These are phyloP conservation scores for Backusella tarrabulga DNA, from an alignment of 192 early-diverging fungal species.

Conservation along the genomic window DNA sequence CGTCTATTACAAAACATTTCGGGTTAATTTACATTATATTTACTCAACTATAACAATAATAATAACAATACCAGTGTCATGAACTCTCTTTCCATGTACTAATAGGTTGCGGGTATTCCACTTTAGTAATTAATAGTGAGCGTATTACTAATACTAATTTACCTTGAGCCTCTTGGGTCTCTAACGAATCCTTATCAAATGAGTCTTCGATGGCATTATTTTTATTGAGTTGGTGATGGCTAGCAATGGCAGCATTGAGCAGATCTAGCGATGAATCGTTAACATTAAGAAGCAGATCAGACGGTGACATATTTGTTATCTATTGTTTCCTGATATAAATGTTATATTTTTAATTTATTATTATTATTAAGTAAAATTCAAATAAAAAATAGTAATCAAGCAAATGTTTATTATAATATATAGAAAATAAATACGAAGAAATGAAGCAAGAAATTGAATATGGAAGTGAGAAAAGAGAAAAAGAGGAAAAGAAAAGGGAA, in stretches of 20 bases:
- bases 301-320: neutral
- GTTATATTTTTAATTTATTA: neutral
- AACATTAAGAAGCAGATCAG: neutral
- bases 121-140: neutral
- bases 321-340: neutral
- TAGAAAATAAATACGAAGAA: neutral
- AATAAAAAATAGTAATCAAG: neutral
- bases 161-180: neutral
- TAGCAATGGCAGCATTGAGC: conserved; percentile 12
- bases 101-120: neutral
- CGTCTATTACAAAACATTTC: neutral
- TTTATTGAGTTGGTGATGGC: neutral
- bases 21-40: neutral
- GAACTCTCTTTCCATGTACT: neutral
- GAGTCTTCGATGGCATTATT: neutral
- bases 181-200: neutral
- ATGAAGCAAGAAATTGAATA: neutral
- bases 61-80: neutral
- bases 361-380: neutral
- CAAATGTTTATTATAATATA: neutral
- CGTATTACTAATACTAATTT: neutral
- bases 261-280: conserved; percentile 7
- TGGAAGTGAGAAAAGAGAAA: neutral
- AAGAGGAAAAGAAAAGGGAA: neutral
- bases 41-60: neutral